Conservation (phyloP, 139 green algal species). For the Zygnema cylindricum region DNA sequence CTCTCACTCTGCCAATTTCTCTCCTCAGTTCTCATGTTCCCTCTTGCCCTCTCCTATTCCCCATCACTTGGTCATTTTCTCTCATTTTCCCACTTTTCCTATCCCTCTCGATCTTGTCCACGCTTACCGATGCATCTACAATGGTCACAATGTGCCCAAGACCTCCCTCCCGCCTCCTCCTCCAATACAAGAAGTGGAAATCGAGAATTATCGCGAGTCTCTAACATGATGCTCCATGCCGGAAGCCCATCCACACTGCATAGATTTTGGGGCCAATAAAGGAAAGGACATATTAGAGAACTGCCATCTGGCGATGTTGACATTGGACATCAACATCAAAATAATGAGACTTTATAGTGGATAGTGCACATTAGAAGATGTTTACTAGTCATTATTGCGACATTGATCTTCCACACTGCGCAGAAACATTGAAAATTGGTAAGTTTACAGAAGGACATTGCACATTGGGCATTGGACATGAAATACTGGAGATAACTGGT, state of each 20-base stretch:
- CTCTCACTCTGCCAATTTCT: no score
- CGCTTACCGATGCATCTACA: constrained; percentile 39
- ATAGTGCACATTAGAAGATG: neutral
- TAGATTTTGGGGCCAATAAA: neutral
- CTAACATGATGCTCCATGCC: constrained; percentile 8
- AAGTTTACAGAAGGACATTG: neutral
- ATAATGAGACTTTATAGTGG: neutral
- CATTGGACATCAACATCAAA: neutral
- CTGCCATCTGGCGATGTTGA: neutral
- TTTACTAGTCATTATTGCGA: neutral
- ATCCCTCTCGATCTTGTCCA: constrained; percentile 6
- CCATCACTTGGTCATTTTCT: no score
- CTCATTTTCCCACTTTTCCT: no score
- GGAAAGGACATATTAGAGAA: neutral
- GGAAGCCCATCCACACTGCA: constrained; percentile 14
- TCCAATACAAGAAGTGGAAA: constrained; percentile 16
- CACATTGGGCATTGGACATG: no score
- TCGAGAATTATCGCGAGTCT: neutral
- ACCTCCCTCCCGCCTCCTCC: constrained; percentile 18
- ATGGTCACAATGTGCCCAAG: constrained; percentile 45
- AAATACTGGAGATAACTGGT: no score
- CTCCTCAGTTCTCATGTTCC: no score
- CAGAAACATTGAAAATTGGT: neutral
- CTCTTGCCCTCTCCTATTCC: no score
- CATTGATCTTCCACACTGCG: neutral